phyloP scores from a whole-genome alignment of 2,329 filamentous ascomycete genomes.

The Ciborinia camelliae region DNA sequence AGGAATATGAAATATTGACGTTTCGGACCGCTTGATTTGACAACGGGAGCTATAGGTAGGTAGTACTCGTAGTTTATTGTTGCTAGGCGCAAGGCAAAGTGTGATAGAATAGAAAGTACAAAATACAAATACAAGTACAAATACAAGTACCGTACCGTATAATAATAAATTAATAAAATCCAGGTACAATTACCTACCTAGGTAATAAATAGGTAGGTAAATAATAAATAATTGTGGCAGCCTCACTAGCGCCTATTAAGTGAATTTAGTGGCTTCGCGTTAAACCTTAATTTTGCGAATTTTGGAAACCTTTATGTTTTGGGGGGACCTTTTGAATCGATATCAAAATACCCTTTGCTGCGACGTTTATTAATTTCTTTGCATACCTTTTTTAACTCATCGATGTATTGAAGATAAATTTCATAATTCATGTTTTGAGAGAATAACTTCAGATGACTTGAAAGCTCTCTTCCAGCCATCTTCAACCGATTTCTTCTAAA shows the following conservation, averaged over 20 bases:
- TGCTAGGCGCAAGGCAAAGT: not conserved
- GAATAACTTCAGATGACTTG: slow-evolving; percentile 18
- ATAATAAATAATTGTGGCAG: slow-evolving; percentile 2
- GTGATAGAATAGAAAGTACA: no score
- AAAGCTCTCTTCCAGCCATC: slow-evolving; percentile 12
- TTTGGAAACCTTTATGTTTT: slow-evolving; percentile 17
- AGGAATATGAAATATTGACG: not conserved
- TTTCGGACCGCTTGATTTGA: not conserved
- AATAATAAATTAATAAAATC: no score
- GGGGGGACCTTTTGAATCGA: slow-evolving; percentile 1
- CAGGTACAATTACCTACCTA: no score
- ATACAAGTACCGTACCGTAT: no score
- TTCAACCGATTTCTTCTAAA: slow-evolving; percentile 15
- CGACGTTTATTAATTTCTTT: slow-evolving; percentile 5
- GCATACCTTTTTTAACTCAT: slow-evolving; percentile 1
- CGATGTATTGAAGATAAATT: slow-evolving; percentile 1
- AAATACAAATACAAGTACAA: no score
- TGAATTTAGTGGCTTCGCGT: slow-evolving; percentile 17
- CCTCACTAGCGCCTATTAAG: slow-evolving; percentile 5
- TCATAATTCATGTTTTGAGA: slow-evolving; percentile 15
- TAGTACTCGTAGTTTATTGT: no score
- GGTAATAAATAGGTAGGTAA: no score
- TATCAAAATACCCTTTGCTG: slow-evolving; percentile 8
- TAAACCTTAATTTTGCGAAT: slow-evolving; percentile 21
- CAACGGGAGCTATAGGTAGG: not conserved